Conservation (phyloP, 768 basidiomycete species). For the Mycena latifolia region DNA sequence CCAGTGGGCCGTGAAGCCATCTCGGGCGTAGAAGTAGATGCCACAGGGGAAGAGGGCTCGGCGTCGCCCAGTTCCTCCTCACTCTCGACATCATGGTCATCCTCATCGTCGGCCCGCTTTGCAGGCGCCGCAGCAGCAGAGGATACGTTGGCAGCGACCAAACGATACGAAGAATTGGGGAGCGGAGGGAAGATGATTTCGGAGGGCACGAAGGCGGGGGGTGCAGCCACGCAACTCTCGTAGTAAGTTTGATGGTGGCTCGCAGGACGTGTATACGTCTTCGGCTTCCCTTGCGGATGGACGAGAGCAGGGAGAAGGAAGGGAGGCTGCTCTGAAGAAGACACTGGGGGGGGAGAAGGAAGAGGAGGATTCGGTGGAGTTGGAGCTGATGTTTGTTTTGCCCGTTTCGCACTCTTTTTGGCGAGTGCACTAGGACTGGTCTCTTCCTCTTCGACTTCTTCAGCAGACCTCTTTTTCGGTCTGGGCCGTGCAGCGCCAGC, state of each 20-base stretch:
- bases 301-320: constrained; percentile 32
- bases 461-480: constrained; percentile 52
- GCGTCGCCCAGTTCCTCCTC: constrained; percentile 15
- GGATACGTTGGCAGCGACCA: constrained; percentile 44
- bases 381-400: constrained; percentile 38
- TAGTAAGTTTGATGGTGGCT: constrained; percentile 84
- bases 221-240: constrained; percentile 63
- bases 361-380: constrained; percentile 12
- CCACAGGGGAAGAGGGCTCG: constrained; percentile 35
- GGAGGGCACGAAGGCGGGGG: constrained; percentile 59
- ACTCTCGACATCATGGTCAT: constrained; percentile 20
- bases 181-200: constrained; percentile 83
- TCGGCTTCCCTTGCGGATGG: constrained; percentile 31
- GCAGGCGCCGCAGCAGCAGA: constrained; percentile 8
- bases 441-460: constrained; percentile 34
- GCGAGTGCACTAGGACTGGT: constrained; percentile 21
- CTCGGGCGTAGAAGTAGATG: constrained; percentile 42
- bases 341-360: constrained; percentile 4
- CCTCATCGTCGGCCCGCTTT: constrained; percentile 7
- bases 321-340: constrained; percentile 26
- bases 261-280: constrained; percentile 61
- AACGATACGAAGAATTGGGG: constrained; percentile 61
- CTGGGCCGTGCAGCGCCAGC: constrained; percentile 38
- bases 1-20: constrained; percentile 36
- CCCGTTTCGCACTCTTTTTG: constrained; percentile 44